Evolutionary conservation across 2,329 filamentous ascomycete genomes (phyloP).

Genomic region (Xylaria polymorpha): DNA sequence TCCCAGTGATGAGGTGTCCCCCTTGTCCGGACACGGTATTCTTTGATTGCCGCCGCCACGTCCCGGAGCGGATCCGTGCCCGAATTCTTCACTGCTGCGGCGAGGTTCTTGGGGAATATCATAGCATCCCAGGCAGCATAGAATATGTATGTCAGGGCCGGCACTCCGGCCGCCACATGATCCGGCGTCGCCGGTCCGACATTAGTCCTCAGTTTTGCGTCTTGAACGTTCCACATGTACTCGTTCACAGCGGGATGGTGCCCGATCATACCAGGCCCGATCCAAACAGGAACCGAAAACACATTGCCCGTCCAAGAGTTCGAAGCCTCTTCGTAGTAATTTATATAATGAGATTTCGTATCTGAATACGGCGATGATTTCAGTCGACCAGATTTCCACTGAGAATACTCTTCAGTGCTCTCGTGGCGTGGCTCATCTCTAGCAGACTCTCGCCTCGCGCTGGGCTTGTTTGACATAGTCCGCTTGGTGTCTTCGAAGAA

Average conservation of each 20-base stretch:
- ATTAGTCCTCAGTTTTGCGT: conserved; percentile 51
- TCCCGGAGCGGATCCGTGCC: conserved; percentile 40
- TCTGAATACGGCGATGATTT: conserved; percentile 46
- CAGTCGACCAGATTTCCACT: conserved; percentile 48
- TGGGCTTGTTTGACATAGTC: conserved; percentile 32
- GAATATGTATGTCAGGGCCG: conserved; percentile 59
- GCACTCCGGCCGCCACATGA: conserved; percentile 64
- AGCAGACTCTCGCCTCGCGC: neutral
- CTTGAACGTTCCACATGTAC: conserved; percentile 60
- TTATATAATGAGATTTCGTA: conserved; percentile 46
- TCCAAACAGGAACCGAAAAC: conserved; percentile 59
- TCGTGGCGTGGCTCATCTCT: conserved; percentile 7
- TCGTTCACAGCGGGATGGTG: conserved; percentile 56
- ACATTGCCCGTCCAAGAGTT: conserved; percentile 48
- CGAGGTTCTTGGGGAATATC: conserved; percentile 52
- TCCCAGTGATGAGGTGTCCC: conserved; percentile 48
- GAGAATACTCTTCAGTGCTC: conserved; percentile 35
- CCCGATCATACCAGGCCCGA: conserved; percentile 54
- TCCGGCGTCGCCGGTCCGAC: conserved; percentile 61
- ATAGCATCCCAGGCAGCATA: conserved; percentile 65
- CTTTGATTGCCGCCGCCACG: conserved; percentile 48
- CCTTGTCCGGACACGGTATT: conserved; percentile 45
- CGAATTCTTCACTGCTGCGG: conserved; percentile 30
- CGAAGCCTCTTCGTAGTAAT: conserved; percentile 42
- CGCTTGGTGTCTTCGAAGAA: conserved; percentile 56